A percentile compares a stretch with the other conserved stretches of the same genome.
Evolutionary conservation across 257 asterid species (phyloP).

Genomic region (Nemophila menziesii): DNA sequence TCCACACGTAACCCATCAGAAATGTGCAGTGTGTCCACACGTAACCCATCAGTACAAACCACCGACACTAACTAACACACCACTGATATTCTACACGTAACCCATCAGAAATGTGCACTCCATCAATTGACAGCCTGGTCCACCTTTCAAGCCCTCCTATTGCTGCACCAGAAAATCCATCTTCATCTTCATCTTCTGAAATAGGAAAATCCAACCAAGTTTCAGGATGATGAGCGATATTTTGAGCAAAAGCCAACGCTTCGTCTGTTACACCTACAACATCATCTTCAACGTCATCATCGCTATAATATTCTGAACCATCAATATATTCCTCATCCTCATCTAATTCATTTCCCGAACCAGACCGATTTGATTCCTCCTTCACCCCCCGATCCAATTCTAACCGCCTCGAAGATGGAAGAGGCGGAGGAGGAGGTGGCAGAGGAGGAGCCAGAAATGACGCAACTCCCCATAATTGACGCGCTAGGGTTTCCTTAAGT

Average conservation of each 20-base stretch:
- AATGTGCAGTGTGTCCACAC: too few species aligned
- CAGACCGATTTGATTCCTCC: constrained; percentile 11
- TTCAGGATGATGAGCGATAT: constrained; percentile 65
- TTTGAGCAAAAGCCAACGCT: constrained; percentile 59
- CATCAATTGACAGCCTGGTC: too few species aligned
- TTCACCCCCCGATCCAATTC: background rate
- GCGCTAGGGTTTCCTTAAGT: constrained; percentile 58
- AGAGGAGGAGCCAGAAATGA: constrained; percentile 95
- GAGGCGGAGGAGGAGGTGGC: constrained; percentile 45
- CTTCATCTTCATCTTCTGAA: constrained; percentile 32
- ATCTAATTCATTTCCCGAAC: constrained; percentile 19
- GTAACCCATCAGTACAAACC: too few species aligned
- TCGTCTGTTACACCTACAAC: constrained; percentile 68
- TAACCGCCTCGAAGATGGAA: background rate
- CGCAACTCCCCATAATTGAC: constrained; percentile 93
- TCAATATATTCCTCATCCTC: constrained; percentile 21
- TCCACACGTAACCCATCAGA: too few species aligned
- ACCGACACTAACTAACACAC: too few species aligned
- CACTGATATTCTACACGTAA: too few species aligned
- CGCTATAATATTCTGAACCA: constrained; percentile 7
- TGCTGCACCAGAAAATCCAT: too few species aligned
- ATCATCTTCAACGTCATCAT: constrained; percentile 24
- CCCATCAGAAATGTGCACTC: too few species aligned
- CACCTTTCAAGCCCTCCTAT: too few species aligned
- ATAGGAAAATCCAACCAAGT: constrained; percentile 82